Percentiles rank a stretch among this genome's conserved stretches.
Evolutionary conservation across 2,329 filamentous ascomycete genomes (phyloP).

Genomic region (Parastagonospora nodorum): DNA sequence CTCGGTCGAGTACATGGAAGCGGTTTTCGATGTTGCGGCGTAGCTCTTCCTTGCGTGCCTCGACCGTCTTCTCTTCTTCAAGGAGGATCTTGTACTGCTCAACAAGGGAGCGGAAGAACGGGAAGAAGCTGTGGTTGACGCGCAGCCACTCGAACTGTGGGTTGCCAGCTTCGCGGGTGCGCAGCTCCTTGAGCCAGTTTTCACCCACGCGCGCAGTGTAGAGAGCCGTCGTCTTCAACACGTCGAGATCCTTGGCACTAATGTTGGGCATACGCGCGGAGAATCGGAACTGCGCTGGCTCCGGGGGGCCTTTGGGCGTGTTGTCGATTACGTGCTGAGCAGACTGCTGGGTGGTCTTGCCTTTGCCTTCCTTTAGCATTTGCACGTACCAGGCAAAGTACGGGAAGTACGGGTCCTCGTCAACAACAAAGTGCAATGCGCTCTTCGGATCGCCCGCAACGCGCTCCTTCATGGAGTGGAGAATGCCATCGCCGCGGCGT

Average conservation of each 20-base stretch:
- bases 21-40: slow-evolving; percentile 78
- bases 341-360: slow-evolving; percentile 54
- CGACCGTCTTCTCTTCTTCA: slow-evolving; percentile 72
- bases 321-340: slow-evolving; percentile 49
- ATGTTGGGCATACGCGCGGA: slow-evolving; percentile 97
- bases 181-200: slow-evolving; percentile 86
- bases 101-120: slow-evolving; percentile 89
- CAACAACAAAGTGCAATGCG: slow-evolving; percentile 85
- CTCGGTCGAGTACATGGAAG: slow-evolving; percentile 77
- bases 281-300: slow-evolving; percentile 88
- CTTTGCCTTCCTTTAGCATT: slow-evolving; percentile 83
- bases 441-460: slow-evolving; percentile 83
- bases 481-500: slow-evolving; percentile 68
- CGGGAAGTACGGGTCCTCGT: slow-evolving; percentile 79
- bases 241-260: slow-evolving; percentile 85
- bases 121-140: slow-evolving; percentile 93
- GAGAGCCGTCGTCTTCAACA: slow-evolving; percentile 77
- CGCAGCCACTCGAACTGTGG: slow-evolving; percentile 96
- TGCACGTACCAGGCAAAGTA: slow-evolving; percentile 91
- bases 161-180: slow-evolving; percentile 86
- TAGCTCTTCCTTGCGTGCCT: slow-evolving; percentile 73
- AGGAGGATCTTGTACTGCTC: slow-evolving; percentile 90
- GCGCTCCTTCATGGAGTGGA: slow-evolving; percentile 84
- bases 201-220: slow-evolving; percentile 93
- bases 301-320: slow-evolving; percentile 80